phyloP scores from a whole-genome alignment of 768 basidiomycete species.

The Leccinum longicurvipes region DNA sequence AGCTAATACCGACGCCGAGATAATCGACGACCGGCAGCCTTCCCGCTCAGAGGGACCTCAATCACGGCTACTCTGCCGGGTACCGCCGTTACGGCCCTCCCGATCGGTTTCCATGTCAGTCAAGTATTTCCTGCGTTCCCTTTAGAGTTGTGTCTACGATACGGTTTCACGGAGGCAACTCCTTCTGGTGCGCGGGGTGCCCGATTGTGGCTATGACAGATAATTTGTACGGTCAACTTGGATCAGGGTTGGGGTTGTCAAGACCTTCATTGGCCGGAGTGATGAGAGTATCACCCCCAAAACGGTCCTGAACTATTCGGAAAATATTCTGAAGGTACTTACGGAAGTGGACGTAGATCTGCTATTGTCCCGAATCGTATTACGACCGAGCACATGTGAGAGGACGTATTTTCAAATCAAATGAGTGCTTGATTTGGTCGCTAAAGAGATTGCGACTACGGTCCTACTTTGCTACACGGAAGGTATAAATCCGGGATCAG shows the following conservation, averaged over 20 bases:
- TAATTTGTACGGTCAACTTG: slow-evolving; percentile 8
- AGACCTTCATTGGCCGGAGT: slow-evolving; percentile 14
- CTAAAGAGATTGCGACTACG: slow-evolving; percentile 22
- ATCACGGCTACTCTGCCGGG: slow-evolving; percentile 22
- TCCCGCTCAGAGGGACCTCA: slow-evolving; percentile 10
- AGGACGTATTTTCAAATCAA: slow-evolving; percentile 32
- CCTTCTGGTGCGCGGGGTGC: slow-evolving; percentile 12
- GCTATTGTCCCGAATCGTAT: slow-evolving; percentile 25
- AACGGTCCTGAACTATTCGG: slow-evolving; percentile 9
- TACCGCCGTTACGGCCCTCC: slow-evolving; percentile 22
- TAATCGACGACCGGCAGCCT: slow-evolving; percentile 18
- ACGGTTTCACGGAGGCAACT: slow-evolving; percentile 13
- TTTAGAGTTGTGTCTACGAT: slow-evolving; percentile 6
- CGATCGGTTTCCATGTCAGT: slow-evolving; percentile 20
- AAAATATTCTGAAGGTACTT: slow-evolving; percentile 19
- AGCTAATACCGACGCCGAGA: slow-evolving; percentile 20
- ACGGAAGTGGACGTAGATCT: slow-evolving; percentile 29
- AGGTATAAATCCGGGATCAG: slow-evolving; percentile 30
- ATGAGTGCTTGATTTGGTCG: slow-evolving; percentile 33
- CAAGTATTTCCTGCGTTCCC: slow-evolving; percentile 2
- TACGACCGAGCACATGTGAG: slow-evolving; percentile 31
- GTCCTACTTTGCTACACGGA: slow-evolving; percentile 28
- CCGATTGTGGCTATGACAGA: slow-evolving; percentile 11
- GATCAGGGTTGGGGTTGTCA: slow-evolving; percentile 19
- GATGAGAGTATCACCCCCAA: slow-evolving; percentile 18